These are phyloP conservation scores for Plectosphaerella cucumerina DNA, from an alignment of 2,329 filamentous ascomycete genomes.

Conservation along the genomic window DNA sequence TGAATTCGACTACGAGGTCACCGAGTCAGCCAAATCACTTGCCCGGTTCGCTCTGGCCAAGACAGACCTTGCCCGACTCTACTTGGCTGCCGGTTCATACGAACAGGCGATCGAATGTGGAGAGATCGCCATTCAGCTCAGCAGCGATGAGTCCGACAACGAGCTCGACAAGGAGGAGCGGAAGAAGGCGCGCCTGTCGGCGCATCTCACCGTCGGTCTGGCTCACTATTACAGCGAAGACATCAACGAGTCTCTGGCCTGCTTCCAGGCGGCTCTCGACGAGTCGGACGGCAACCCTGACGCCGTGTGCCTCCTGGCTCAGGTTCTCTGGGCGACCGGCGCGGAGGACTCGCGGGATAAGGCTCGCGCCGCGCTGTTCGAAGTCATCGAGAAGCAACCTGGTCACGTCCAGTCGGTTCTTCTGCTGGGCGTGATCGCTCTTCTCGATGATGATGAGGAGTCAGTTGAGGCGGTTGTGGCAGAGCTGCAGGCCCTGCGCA, in stretches of 20 bases:
- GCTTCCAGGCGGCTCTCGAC: slow-evolving; percentile 74
- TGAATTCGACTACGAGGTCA: slow-evolving; percentile 79
- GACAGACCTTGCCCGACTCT: slow-evolving; percentile 79
- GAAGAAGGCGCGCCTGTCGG: slow-evolving; percentile 71
- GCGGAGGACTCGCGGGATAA: slow-evolving; percentile 68
- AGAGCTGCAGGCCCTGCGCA: slow-evolving; percentile 71
- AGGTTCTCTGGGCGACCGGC: slow-evolving; percentile 90
- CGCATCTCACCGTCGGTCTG: slow-evolving; percentile 80
- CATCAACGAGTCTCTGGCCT: slow-evolving; percentile 66
- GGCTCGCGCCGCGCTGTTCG: slow-evolving; percentile 76
- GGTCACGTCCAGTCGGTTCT: slow-evolving; percentile 76
- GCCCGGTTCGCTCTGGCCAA: slow-evolving; percentile 77
- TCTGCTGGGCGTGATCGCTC: slow-evolving; percentile 77
- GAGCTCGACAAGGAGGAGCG: slow-evolving; percentile 63
- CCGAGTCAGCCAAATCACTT: slow-evolving; percentile 71
- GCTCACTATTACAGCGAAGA: slow-evolving; percentile 69
- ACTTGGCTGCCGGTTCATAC: slow-evolving; percentile 66
- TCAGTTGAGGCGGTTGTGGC: slow-evolving; percentile 75
- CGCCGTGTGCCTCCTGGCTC: slow-evolving; percentile 79
- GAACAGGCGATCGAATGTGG: slow-evolving; percentile 72
- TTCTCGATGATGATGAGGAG: slow-evolving; percentile 75
- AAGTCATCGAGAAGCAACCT: slow-evolving; percentile 68
- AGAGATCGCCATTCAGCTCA: slow-evolving; percentile 75
- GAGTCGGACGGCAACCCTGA: slow-evolving; percentile 77
- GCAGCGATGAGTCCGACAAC: slow-evolving; percentile 64